Conservation (phyloP, 129 eudicot genomes). For the Pittosporum tobira region DNA sequence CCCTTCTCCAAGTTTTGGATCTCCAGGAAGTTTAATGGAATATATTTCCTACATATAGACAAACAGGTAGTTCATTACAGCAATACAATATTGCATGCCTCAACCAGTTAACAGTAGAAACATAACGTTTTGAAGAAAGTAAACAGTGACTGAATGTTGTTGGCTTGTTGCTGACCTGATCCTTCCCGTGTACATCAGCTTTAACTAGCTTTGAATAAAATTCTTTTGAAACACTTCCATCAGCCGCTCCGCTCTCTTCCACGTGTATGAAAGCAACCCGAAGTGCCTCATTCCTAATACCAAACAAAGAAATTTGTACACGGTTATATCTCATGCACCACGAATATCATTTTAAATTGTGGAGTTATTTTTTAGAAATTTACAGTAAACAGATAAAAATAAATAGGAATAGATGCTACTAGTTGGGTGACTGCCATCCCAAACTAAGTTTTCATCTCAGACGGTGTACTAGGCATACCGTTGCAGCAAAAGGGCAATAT, state of each 20-base stretch:
- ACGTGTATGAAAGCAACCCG: slow-evolving; percentile 96
- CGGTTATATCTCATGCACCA: no score
- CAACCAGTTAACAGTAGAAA: background rate
- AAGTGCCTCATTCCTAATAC: slow-evolving; percentile 86
- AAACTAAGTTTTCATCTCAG: background rate
- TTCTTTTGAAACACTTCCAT: slow-evolving; percentile 43
- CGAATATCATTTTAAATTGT: no score
- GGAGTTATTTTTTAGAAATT: background rate
- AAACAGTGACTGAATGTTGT: slow-evolving; percentile 3
- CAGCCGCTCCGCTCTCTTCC: slow-evolving; percentile 50
- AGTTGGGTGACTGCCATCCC: no score
- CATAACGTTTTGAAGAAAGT: background rate
- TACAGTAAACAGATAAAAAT: no score
- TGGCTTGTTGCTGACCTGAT: slow-evolving; percentile 47
- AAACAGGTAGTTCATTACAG: background rate
- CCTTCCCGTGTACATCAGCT: slow-evolving; percentile 97
- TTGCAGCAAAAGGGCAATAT: slow-evolving; percentile 79
- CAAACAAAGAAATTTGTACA: slow-evolving; percentile 9
- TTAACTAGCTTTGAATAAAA: slow-evolving; percentile 89
- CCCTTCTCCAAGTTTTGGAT: slow-evolving; percentile 98
- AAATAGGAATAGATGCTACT: background rate
- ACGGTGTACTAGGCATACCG: slow-evolving; percentile 36
- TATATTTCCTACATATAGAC: slow-evolving; percentile 61
- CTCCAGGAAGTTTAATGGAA: slow-evolving; percentile 96
- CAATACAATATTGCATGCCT: slow-evolving; percentile 4